Evolutionary conservation across 1,139 yeast species (phyloP).

Genomic region (Kodamaea plutei): DNA sequence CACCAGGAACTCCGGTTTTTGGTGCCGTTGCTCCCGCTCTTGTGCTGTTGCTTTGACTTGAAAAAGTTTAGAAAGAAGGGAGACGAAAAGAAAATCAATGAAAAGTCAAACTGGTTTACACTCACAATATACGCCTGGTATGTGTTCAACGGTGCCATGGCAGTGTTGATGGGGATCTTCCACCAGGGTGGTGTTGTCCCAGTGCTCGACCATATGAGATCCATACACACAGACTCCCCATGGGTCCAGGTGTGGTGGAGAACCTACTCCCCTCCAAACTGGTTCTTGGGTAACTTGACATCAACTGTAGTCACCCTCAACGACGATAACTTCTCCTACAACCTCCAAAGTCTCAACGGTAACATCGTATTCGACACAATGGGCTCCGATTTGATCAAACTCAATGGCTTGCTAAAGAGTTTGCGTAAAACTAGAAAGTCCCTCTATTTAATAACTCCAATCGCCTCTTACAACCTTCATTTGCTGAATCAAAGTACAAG

Average conservation of each 20-base stretch:
- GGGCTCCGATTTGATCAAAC: constrained; percentile 43
- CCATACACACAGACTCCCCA: constrained; percentile 14
- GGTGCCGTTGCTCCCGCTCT: constrained; percentile 69
- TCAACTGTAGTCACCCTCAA: constrained; percentile 17
- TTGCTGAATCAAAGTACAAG: constrained; percentile 11
- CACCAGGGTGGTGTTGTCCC: constrained; percentile 93
- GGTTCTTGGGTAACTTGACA: constrained; percentile 57
- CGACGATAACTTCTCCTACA: constrained; percentile 11
- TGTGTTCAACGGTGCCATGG: constrained; percentile 57
- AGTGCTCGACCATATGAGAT: constrained; percentile 40
- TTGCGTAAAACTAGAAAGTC: constrained; percentile 10
- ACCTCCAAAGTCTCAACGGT: constrained; percentile 10
- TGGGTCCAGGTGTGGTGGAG: constrained; percentile 79
- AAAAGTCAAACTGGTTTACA: constrained; percentile 13
- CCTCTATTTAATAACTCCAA: constrained; percentile 45
- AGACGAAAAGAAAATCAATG: background rate
- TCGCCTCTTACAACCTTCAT: constrained; percentile 37
- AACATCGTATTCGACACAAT: constrained; percentile 47
- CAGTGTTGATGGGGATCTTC: constrained; percentile 66
- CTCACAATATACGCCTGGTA: constrained; percentile 49
- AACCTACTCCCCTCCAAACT: constrained; percentile 88
- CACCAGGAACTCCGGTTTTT: constrained; percentile 92
- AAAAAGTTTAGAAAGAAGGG: constrained; percentile 12
- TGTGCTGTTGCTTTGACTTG: constrained; percentile 59
- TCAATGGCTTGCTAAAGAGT: constrained; percentile 17